These are phyloP conservation scores for Conringia planisiliqua DNA, from an alignment of 345 rosid species.

Conservation along the genomic window DNA sequence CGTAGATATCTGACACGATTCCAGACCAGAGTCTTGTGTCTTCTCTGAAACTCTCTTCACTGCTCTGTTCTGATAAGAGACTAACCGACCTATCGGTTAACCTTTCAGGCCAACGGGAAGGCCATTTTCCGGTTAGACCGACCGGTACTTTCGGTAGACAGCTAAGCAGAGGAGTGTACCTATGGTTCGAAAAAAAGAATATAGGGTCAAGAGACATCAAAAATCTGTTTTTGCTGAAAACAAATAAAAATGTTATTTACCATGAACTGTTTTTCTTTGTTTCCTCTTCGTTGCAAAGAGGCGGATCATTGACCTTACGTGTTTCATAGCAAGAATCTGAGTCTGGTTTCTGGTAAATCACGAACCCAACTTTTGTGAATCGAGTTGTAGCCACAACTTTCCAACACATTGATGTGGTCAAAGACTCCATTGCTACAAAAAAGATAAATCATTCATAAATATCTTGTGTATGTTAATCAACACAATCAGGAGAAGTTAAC, in stretches of 20 bases:
- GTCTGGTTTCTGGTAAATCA: constrained; percentile 76
- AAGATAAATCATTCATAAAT: neutral
- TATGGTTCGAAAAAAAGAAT: neutral
- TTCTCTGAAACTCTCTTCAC: constrained; percentile 35
- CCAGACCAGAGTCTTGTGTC: constrained; percentile 72
- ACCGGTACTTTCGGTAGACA: constrained; percentile 65
- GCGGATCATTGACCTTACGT: constrained; percentile 48
- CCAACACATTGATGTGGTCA: constrained; percentile 88
- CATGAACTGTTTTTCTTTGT: constrained; percentile 46
- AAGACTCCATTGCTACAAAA: constrained; percentile 63
- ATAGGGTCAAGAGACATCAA: neutral
- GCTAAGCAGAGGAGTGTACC: constrained; percentile 65
- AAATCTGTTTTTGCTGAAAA: neutral
- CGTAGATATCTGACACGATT: constrained; percentile 59
- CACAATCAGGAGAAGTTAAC: neutral
- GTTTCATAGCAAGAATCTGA: constrained; percentile 67
- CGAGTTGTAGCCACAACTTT: constrained; percentile 58
- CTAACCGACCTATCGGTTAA: constrained; percentile 54
- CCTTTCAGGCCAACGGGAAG: constrained; percentile 74
- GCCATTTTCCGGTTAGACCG: constrained; percentile 47
- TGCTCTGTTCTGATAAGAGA: constrained; percentile 28
- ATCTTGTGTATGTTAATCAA: neutral
- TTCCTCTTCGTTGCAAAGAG: constrained; percentile 51
- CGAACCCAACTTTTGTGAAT: constrained; percentile 64
- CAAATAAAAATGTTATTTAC: constrained; percentile 30